Conservation (phyloP, 129 eudicot species). For the Saussurea involucrata region DNA sequence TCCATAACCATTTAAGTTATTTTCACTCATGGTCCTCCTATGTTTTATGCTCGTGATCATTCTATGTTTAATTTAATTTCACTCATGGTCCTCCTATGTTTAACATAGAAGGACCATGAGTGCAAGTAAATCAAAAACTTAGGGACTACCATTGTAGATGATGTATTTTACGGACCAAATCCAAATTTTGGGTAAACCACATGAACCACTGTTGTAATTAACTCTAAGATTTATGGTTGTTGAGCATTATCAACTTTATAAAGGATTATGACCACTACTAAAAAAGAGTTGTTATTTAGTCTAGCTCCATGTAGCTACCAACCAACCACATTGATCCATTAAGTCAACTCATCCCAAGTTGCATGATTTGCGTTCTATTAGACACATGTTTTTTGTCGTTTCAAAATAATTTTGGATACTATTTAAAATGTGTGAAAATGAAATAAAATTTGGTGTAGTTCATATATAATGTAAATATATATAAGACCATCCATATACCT, state of each 20-base stretch:
- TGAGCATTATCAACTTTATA: not conserved
- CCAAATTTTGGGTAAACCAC: no score
- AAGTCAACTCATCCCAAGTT: not conserved
- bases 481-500: no score
- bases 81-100: no score
- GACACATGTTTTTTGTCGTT: not conserved
- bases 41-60: no score
- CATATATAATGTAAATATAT: not conserved
- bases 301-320: not conserved
- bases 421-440: not conserved
- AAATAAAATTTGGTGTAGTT: not conserved
- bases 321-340: not conserved
- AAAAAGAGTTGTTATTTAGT: not conserved
- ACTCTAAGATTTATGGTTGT: not conserved
- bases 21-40: no score
- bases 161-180: no score
- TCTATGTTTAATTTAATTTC: no score
- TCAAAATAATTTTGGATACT: not conserved
- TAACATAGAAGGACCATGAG: no score
- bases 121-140: no score
- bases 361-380: not conserved
- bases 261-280: not conserved
- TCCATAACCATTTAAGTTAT: no score
- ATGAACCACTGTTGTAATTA: no score
- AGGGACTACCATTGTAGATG: no score